These are phyloP conservation scores for Trichosanthes cucumerina DNA, from an alignment of 306 rosid species.

Conservation along the genomic window DNA sequence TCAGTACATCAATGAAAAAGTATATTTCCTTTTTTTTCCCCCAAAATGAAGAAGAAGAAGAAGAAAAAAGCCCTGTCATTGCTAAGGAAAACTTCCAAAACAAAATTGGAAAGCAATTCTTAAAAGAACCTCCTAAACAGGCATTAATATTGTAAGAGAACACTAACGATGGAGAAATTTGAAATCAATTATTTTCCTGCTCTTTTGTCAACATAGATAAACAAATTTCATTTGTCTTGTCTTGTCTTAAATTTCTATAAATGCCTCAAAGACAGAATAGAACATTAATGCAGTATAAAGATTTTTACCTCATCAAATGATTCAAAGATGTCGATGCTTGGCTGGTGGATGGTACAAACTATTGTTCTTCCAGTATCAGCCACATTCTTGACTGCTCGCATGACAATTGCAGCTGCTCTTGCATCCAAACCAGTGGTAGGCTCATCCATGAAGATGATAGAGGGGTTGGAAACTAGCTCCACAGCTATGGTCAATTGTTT, in stretches of 20 bases:
- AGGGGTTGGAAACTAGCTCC: slow-evolving; percentile 43
- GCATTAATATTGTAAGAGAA: too few relatives aligned
- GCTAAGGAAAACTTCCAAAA: too few relatives aligned
- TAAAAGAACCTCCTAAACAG: too few relatives aligned
- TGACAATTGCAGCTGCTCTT: slow-evolving; percentile 45
- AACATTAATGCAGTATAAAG: neutral
- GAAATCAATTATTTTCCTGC: neutral
- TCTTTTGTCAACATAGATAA: neutral
- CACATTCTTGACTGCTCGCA: slow-evolving; percentile 45
- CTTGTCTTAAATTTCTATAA: neutral
- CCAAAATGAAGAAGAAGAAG: too few relatives aligned
- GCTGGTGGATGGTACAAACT: slow-evolving; percentile 52
- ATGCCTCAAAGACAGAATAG: neutral
- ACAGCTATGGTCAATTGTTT: slow-evolving; percentile 40
- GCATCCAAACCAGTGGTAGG: slow-evolving; percentile 42
- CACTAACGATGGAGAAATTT: too few relatives aligned
- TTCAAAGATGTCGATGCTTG: slow-evolving; percentile 38
- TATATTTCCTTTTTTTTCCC: too few relatives aligned
- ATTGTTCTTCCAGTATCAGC: slow-evolving; percentile 38
- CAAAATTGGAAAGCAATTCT: neutral
- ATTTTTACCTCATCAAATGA: slow-evolving; percentile 39
- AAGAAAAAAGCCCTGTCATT: too few relatives aligned
- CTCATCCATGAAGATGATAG: slow-evolving; percentile 42
- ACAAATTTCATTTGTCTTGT: neutral
- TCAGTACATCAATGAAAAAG: too few relatives aligned